Conservation (phyloP, 257 asterid genomes). For the Cruciata laevipes region DNA sequence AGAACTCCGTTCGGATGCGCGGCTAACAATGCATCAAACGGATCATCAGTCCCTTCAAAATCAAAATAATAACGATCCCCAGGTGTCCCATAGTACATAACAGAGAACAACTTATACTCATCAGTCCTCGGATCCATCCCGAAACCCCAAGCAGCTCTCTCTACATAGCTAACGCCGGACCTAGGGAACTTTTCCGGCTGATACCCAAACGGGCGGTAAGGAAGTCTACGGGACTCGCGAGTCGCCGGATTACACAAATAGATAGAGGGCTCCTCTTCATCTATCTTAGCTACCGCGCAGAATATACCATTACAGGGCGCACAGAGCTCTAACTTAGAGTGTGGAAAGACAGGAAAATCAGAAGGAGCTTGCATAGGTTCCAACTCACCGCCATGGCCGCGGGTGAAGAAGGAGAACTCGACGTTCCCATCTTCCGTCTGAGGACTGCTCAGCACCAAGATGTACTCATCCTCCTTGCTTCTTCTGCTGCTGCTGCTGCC, state of each 20-base stretch:
- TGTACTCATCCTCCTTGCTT: not conserved
- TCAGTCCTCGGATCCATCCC: not conserved
- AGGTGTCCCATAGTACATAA: not conserved
- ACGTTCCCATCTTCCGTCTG: not conserved
- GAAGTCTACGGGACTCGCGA: not conserved
- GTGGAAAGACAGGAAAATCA: not conserved
- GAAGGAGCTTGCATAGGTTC: not conserved
- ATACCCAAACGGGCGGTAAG: not conserved
- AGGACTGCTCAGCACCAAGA: not conserved
- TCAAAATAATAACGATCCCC: not conserved
- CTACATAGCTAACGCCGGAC: not conserved
- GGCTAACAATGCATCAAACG: not conserved
- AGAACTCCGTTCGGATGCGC: not conserved
- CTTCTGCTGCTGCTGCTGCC: not conserved
- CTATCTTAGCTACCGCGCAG: not conserved
- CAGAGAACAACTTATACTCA: not conserved
- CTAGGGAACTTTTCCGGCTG: not conserved
- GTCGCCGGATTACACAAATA: not conserved
- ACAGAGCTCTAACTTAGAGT: not conserved
- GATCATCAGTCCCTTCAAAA: not conserved
- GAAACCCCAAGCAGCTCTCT: not conserved
- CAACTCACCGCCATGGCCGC: not conserved
- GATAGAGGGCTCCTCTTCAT: not conserved
- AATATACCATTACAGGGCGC: not conserved
- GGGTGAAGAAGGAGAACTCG: not conserved